Percentiles rank a stretch among this genome's conserved stretches.
Evolutionary conservation across 345 rosid species (phyloP).

Genomic region (Acer negundo): DNA sequence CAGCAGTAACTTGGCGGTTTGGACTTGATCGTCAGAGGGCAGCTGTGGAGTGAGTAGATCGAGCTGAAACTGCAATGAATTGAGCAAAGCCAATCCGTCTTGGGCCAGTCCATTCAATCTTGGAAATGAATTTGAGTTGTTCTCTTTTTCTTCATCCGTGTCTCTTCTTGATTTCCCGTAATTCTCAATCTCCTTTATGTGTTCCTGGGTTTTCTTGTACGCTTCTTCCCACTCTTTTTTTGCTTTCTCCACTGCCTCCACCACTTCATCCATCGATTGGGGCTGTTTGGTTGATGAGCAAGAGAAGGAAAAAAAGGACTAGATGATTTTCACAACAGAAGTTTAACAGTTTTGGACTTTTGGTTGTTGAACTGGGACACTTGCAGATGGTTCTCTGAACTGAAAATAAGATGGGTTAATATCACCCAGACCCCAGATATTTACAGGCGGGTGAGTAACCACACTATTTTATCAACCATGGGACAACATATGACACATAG

Average conservation of each 20-base stretch:
- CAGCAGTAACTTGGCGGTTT: constrained; percentile 59
- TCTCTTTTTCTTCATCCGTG: constrained; percentile 41
- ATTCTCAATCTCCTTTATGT: constrained; percentile 58
- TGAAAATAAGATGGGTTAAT: too few species aligned
- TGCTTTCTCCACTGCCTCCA: constrained; percentile 73
- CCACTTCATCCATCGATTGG: constrained; percentile 71
- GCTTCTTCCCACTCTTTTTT: constrained; percentile 91
- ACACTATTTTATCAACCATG: too few species aligned
- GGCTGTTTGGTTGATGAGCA: constrained; percentile 8
- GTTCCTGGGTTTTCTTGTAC: constrained; percentile 47
- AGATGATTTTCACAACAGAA: background rate
- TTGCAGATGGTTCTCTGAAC: too few species aligned
- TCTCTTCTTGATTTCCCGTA: constrained; percentile 56
- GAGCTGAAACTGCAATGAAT: constrained; percentile 70
- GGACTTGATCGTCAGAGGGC: constrained; percentile 54
- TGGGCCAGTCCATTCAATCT: constrained; percentile 74
- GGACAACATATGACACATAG: too few species aligned
- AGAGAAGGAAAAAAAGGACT: background rate
- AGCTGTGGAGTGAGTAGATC: constrained; percentile 92
- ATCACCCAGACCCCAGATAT: too few species aligned
- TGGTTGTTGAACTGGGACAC: too few species aligned
- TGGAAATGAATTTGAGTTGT: constrained; percentile 52
- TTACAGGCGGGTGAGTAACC: too few species aligned
- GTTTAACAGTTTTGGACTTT: too few species aligned
- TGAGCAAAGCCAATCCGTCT: constrained; percentile 75